Evolutionary conservation across 306 rosid species (phyloP).

Genomic region (Corylus avellana): DNA sequence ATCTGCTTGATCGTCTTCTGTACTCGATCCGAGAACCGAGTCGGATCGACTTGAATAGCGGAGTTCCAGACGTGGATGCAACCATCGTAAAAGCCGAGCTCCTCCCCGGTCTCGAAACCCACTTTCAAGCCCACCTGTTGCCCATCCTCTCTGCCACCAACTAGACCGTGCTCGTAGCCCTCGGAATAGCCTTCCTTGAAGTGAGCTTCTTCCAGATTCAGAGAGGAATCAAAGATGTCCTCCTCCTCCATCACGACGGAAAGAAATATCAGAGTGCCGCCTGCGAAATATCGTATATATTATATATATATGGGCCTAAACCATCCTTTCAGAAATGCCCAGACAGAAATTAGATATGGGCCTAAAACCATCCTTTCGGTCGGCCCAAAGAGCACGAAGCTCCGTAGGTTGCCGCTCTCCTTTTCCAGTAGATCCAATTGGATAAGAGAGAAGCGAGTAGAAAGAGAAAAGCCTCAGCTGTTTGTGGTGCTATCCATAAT

Average conservation of each 20-base stretch:
- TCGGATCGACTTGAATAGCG: constrained; percentile 45
- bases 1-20: constrained; percentile 53
- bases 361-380: too few relatives aligned
- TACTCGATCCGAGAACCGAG: constrained; percentile 52
- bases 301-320: too few relatives aligned
- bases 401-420: too few relatives aligned
- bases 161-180: constrained; percentile 56
- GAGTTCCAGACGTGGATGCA: constrained; percentile 63
- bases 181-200: constrained; percentile 67
- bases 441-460: too few relatives aligned
- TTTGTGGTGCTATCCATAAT: not conserved
- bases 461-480: too few relatives aligned
- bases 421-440: too few relatives aligned
- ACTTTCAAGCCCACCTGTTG: constrained; percentile 66
- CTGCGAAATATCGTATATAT: too few relatives aligned
- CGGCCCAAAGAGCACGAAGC: too few relatives aligned
- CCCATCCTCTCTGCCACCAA: constrained; percentile 59
- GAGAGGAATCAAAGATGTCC: constrained; percentile 58
- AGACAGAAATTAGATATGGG: too few relatives aligned
- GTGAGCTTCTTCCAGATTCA: constrained; percentile 66
- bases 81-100: constrained; percentile 75
- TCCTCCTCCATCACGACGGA: constrained; percentile 23
- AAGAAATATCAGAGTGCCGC: not conserved
- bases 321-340: too few relatives aligned
- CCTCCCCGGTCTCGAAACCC: constrained; percentile 81